phyloP scores from a whole-genome alignment of 495 filamentous ascomycete genomes.

The Apiosordaria backusii region DNA sequence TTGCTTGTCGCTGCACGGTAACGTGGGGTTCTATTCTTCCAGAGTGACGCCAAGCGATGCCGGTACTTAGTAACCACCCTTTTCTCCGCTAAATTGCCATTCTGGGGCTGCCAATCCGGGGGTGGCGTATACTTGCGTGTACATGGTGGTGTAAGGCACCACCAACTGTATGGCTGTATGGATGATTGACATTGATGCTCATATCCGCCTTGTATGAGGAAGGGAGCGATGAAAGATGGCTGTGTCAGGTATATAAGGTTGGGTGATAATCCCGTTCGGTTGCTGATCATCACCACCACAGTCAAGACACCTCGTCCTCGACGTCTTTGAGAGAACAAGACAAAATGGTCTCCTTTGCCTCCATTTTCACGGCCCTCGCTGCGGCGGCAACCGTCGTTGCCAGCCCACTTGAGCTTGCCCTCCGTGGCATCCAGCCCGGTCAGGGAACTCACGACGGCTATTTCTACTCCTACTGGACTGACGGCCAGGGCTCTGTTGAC shows the following conservation, averaged over 20 bases:
- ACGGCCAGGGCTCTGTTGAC: conserved; percentile 47
- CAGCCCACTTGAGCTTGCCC: conserved; percentile 1
- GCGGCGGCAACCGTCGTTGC: not conserved
- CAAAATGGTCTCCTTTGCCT: conserved; percentile 7
- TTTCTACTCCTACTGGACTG: conserved; percentile 60
- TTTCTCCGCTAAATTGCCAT: conserved; percentile 6
- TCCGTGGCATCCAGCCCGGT: conserved; percentile 18
- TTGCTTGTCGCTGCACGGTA: not conserved
- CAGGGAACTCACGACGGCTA: conserved; percentile 54
- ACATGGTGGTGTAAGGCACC: conserved; percentile 1
- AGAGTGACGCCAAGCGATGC: conserved; percentile 8
- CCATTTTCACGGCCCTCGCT: conserved; percentile 4
- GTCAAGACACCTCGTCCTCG: not conserved
- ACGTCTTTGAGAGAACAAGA: not conserved
- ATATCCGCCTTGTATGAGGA: not conserved
- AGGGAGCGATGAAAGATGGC: not conserved
- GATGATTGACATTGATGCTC: not conserved
- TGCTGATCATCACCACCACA: not conserved
- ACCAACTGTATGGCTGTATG: not conserved
- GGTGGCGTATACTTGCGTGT: conserved; percentile 1
- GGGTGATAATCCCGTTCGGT: not conserved
- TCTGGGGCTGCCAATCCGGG: not conserved
- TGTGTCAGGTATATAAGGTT: not conserved
- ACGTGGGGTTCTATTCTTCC: conserved; percentile 6
- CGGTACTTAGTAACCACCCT: conserved; percentile 3